Conservation (phyloP, 2,329 filamentous ascomycete genomes). For the Trichoderma sp. region DNA sequence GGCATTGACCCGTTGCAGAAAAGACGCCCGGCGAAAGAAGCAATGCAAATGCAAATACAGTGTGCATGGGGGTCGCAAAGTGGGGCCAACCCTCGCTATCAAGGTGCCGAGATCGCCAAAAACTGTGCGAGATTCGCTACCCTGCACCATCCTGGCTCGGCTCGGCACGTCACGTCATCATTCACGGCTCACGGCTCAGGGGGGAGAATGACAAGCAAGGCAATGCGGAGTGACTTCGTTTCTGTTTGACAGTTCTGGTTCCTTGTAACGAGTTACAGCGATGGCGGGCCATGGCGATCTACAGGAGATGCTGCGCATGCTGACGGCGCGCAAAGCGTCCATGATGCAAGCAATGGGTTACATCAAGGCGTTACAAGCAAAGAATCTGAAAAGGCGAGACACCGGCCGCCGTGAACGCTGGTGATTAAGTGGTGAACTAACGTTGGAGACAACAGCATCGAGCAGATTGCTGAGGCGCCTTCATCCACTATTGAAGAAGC, state of each 20-base stretch:
- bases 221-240: not conserved
- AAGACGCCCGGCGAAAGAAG: not conserved
- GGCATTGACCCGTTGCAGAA: conserved; percentile 22
- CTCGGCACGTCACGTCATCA: conserved; percentile 8
- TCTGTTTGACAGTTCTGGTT: not conserved
- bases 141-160: conserved; percentile 8
- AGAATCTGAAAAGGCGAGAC: conserved; percentile 53
- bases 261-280: not conserved
- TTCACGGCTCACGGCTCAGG: not conserved
- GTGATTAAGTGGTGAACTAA: not conserved
- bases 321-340: conserved; percentile 57
- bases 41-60: not conserved
- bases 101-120: conserved; percentile 1
- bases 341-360: conserved; percentile 59
- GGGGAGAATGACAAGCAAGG: not conserved
- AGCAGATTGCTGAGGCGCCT: conserved; percentile 52
- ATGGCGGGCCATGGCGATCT: conserved; percentile 59
- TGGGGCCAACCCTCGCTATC: not conserved
- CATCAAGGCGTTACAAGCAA: conserved; percentile 55
- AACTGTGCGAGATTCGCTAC: not conserved
- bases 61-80: not conserved
- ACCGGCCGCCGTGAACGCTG: not conserved
- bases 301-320: conserved; percentile 58
- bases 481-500: conserved; percentile 44
- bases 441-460: conserved; percentile 43